A percentile compares a stretch with the other conserved stretches of the same genome.
Evolutionary conservation across 2,329 filamentous ascomycete genomes (phyloP).

Genomic region (Pleurostoma richardsiae): DNA sequence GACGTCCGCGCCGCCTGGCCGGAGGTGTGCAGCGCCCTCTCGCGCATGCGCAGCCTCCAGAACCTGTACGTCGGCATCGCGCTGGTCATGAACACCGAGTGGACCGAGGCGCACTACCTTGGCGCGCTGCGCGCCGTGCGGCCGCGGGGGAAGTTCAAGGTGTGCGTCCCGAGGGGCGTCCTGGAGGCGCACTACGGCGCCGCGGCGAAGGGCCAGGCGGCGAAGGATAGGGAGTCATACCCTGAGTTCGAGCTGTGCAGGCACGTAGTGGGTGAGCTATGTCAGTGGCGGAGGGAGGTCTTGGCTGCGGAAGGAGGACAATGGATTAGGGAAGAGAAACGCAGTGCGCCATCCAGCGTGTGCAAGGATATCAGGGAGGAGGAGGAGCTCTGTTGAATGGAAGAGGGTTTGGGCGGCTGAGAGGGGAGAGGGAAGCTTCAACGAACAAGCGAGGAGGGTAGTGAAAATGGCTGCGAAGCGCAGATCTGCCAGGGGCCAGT

Average conservation of each 20-base stretch:
- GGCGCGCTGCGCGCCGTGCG: conserved; percentile 2
- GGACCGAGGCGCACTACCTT: conserved; percentile 7
- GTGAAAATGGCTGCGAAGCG: too few species aligned
- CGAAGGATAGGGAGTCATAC: background rate
- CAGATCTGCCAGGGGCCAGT: too few species aligned
- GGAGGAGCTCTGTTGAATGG: too few species aligned
- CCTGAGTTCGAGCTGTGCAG: conserved; percentile 5
- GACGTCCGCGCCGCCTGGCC: conserved; percentile 8
- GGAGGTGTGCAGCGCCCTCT: conserved; percentile 6
- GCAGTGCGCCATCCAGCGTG: too few species aligned
- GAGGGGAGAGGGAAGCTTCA: too few species aligned
- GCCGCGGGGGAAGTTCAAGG: conserved; percentile 6
- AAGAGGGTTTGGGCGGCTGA: too few species aligned
- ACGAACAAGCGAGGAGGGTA: too few species aligned
- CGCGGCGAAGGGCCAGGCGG: background rate
- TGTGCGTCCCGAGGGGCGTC: conserved; percentile 7
- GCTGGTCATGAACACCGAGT: conserved; percentile 2
- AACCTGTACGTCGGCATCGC: conserved; percentile 10
- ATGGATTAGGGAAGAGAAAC: background rate
- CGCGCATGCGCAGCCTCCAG: conserved; percentile 3
- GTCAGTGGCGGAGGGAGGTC: conserved; percentile 7
- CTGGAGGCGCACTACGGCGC: background rate
- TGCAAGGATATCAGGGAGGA: too few species aligned
- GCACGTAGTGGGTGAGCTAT: conserved; percentile 9
- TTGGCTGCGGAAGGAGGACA: conserved; percentile 5